These are phyloP conservation scores for Colletotrichum musae DNA, from an alignment of 2,329 filamentous ascomycete species.

Conservation along the genomic window DNA sequence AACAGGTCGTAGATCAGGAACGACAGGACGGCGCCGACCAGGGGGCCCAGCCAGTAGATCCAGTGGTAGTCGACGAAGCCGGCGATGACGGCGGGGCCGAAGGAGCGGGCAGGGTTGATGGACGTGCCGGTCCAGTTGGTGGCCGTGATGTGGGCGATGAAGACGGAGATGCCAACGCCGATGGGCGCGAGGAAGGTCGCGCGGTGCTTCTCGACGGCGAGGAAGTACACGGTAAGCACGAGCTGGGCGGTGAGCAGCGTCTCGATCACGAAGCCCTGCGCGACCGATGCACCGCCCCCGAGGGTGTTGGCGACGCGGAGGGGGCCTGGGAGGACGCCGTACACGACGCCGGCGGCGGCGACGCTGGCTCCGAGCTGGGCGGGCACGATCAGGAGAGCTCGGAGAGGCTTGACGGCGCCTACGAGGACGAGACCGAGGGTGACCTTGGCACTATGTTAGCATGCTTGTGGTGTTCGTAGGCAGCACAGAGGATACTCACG, in stretches of 20 bases:
- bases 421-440: constrained; percentile 72
- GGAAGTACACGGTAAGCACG: constrained; percentile 77
- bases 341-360: constrained; percentile 69
- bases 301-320: constrained; percentile 70
- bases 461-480: neutral
- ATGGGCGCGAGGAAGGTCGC: constrained; percentile 79
- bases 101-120: constrained; percentile 65
- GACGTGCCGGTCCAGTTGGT: constrained; percentile 63
- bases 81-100: constrained; percentile 62
- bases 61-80: constrained; percentile 62
- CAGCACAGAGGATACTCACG: neutral
- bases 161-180: constrained; percentile 79
- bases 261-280: constrained; percentile 76
- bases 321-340: constrained; percentile 69
- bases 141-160: constrained; percentile 65
- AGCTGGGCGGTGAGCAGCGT: constrained; percentile 76
- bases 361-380: constrained; percentile 73
- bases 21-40: neutral
- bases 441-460: constrained; percentile 49
- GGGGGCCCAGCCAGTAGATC: constrained; percentile 60
- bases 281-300: constrained; percentile 62
- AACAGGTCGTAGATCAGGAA: constrained; percentile 1
- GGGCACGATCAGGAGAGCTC: constrained; percentile 65
- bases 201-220: constrained; percentile 81
- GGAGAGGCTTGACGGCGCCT: constrained; percentile 66